These are phyloP conservation scores for Tetrapisispora fleetii DNA, from an alignment of 805 yeast genomes.

Conservation along the genomic window DNA sequence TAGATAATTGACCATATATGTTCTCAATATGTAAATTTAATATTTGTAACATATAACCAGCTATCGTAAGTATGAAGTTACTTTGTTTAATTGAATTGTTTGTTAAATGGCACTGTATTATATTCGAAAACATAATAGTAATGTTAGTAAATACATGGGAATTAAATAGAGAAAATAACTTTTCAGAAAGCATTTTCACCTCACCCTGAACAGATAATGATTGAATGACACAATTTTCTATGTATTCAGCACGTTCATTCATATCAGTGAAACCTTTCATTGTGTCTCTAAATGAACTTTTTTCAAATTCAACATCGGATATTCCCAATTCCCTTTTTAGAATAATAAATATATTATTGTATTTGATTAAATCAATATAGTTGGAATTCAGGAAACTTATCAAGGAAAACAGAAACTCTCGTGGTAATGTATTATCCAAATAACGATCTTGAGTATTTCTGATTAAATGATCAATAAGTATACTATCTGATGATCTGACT, in stretches of 20 bases:
- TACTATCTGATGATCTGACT: conserved; percentile 7
- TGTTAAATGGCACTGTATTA: conserved; percentile 12
- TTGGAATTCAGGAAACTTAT: conserved; percentile 14
- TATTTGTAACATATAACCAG: conserved; percentile 8
- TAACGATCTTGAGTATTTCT: conserved; percentile 6
- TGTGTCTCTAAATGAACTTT: conserved; percentile 18
- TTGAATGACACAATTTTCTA: conserved; percentile 12
- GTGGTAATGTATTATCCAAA: conserved; percentile 3
- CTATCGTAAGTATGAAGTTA: conserved; percentile 4
- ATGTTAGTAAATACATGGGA: neutral
- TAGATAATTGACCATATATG: conserved; percentile 13
- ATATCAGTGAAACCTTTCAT: conserved; percentile 5
- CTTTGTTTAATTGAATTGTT: neutral
- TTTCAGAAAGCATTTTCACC: conserved; percentile 7
- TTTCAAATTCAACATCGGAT: conserved; percentile 21
- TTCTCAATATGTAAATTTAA: conserved; percentile 9
- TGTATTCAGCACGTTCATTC: conserved; percentile 6
- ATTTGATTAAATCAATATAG: conserved; percentile 15
- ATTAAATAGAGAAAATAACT: conserved; percentile 4
- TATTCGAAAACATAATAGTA: conserved; percentile 7
- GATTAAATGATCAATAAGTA: conserved; percentile 9
- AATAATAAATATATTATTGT: conserved; percentile 14
- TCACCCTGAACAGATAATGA: conserved; percentile 4
- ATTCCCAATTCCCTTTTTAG: conserved; percentile 21
- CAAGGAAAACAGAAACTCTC: conserved; percentile 3